phyloP scores from a whole-genome alignment of 805 yeast genomes.

The Teunomyces lycoperdinae region DNA sequence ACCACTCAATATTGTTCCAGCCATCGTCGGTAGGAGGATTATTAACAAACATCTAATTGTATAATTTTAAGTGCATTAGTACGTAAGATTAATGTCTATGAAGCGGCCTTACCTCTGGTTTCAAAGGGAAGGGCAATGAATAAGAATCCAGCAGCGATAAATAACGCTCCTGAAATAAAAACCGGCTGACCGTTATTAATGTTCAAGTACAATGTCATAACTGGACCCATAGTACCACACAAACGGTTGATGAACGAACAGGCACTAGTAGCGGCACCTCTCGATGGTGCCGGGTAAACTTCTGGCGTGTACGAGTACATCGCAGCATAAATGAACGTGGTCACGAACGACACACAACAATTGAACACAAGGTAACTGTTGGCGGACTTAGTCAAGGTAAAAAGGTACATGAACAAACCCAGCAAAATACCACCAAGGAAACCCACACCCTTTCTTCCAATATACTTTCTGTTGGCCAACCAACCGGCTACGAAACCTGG shows the following conservation, averaged over 20 bases:
- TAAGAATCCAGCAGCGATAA: conserved; percentile 2
- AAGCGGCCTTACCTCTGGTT: conserved; percentile 11
- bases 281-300: conserved; percentile 9
- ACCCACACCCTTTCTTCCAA: conserved; percentile 3
- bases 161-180: conserved; percentile 10
- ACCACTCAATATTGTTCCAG: background rate
- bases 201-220: conserved; percentile 7
- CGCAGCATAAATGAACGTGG: conserved; percentile 4
- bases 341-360: conserved; percentile 4
- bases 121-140: conserved; percentile 3
- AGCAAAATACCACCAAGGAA: conserved; percentile 3
- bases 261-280: conserved; percentile 11
- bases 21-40: background rate
- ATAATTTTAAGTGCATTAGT: no score
- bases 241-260: conserved; percentile 6
- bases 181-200: conserved; percentile 12
- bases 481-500: conserved; percentile 2
- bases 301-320: conserved; percentile 12
- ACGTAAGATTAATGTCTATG: background rate
- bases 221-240: conserved; percentile 4
- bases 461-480: conserved; percentile 3
- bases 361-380: conserved; percentile 2
- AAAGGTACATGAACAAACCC: conserved; percentile 3
- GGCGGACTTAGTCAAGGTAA: background rate
- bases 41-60: no score